phyloP scores from a whole-genome alignment of 495 filamentous ascomycete genomes.

The Bryoglossum gracile region DNA sequence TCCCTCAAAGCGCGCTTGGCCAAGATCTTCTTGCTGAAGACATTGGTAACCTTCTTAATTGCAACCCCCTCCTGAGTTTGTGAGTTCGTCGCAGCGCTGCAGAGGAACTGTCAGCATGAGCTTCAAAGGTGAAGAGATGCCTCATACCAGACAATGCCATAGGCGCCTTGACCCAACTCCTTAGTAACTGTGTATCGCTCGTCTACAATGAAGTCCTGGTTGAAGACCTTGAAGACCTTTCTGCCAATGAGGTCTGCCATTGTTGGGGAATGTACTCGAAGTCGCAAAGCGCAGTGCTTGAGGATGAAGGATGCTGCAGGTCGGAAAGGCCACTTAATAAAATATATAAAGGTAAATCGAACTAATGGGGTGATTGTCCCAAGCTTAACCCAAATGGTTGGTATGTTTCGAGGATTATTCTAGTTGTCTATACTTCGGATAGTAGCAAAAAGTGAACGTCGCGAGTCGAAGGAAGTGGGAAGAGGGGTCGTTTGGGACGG shows the following conservation, averaged over 20 bases:
- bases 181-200: conserved; percentile 98
- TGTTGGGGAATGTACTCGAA: conserved; percentile 2
- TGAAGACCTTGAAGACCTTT: conserved; percentile 89
- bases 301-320: not conserved
- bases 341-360: not conserved
- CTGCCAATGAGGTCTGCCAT: conserved; percentile 24
- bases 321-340: not conserved
- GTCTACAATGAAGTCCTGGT: conserved; percentile 98
- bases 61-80: conserved; percentile 93
- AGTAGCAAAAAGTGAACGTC: no score
- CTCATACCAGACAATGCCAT: conserved; percentile 94
- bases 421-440: no score
- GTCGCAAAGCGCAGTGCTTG: not conserved
- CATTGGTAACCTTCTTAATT: conserved; percentile 99
- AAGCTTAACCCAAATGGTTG: no score
- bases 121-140: not conserved
- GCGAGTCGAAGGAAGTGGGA: not conserved
- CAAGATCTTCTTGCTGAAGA: conserved; percentile 99
- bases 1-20: conserved; percentile 96
- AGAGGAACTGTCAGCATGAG: conserved; percentile 11
- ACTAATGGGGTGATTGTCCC: not conserved
- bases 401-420: no score
- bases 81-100: conserved; percentile 85
- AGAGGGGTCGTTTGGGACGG: not conserved
- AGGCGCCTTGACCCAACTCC: conserved; percentile 95